These are phyloP conservation scores for Penicillium silybi DNA, from an alignment of 495 filamentous ascomycete species.

Conservation along the genomic window DNA sequence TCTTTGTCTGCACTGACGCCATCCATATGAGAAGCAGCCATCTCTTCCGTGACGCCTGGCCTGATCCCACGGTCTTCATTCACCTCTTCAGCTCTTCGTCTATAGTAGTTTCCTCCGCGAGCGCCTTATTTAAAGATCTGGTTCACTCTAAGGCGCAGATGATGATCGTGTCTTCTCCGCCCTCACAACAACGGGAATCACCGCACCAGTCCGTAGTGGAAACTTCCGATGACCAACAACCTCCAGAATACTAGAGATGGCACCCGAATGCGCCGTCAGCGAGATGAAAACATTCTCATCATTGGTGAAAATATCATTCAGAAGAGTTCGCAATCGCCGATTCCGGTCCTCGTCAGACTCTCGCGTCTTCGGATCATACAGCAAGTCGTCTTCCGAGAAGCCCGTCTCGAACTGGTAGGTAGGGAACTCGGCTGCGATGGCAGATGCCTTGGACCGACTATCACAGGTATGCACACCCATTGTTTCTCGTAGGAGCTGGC, in stretches of 20 bases:
- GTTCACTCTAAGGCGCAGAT: too few species aligned
- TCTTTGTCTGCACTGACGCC: neutral
- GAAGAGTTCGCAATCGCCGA: slow-evolving; percentile 47
- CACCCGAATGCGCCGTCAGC: slow-evolving; percentile 70
- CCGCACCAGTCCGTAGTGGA: slow-evolving; percentile 60
- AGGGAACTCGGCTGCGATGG: slow-evolving; percentile 57
- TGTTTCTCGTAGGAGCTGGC: slow-evolving; percentile 61
- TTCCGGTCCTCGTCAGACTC: slow-evolving; percentile 56
- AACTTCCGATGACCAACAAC: slow-evolving; percentile 64
- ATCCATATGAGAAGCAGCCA: neutral
- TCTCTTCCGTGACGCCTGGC: neutral
- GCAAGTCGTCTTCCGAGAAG: slow-evolving; percentile 58
- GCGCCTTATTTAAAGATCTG: too few species aligned
- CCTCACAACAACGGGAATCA: slow-evolving; percentile 67
- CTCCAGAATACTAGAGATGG: slow-evolving; percentile 58
- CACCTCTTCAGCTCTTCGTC: neutral
- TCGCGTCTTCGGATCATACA: slow-evolving; percentile 52
- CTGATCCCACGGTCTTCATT: neutral
- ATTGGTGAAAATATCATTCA: slow-evolving; percentile 61
- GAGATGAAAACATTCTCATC: slow-evolving; percentile 62
- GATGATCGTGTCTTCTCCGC: slow-evolving; percentile 28
- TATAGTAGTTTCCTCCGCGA: too few species aligned
- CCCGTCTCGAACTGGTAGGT: slow-evolving; percentile 57
- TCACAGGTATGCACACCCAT: slow-evolving; percentile 82
- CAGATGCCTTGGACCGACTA: slow-evolving; percentile 55